These are phyloP conservation scores for Fagopyrum homotropicum DNA, from an alignment of 148 eudicot species.

Conservation along the genomic window DNA sequence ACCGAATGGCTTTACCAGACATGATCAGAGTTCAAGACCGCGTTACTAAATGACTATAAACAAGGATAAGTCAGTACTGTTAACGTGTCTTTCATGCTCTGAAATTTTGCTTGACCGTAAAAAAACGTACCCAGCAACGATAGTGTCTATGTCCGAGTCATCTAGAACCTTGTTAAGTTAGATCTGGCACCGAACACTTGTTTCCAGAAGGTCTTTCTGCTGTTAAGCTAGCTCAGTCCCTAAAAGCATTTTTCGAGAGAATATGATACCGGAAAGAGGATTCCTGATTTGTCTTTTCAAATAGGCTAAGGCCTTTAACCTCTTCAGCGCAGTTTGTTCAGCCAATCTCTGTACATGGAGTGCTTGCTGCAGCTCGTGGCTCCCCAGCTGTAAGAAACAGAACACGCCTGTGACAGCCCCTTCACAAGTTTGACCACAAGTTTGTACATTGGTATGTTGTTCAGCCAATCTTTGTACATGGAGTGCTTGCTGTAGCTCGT, in stretches of 20 bases:
- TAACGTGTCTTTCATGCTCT: too few relatives aligned
- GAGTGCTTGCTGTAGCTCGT: too few relatives aligned
- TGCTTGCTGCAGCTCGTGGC: conserved; percentile 86
- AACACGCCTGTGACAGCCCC: conserved; percentile 68
- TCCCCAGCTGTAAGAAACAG: conserved; percentile 91
- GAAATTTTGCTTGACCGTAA: neutral
- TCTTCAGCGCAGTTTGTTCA: conserved; percentile 71
- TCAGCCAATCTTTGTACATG: too few relatives aligned
- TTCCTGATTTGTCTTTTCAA: conserved; percentile 64
- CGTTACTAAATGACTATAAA: too few relatives aligned
- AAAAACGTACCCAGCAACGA: conserved; percentile 73
- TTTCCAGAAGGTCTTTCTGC: conserved; percentile 47
- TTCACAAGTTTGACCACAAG: too few relatives aligned
- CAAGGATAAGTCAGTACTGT: too few relatives aligned
- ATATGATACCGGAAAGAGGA: conserved; percentile 79
- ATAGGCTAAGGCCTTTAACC: conserved; percentile 59
- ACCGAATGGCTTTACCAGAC: neutral
- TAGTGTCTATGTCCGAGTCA: conserved; percentile 77
- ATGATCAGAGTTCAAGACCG: neutral
- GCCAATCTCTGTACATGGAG: conserved; percentile 75
- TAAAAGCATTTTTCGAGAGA: conserved; percentile 61
- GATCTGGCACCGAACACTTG: conserved; percentile 66
- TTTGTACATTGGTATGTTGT: too few relatives aligned
- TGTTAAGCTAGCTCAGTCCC: conserved; percentile 56
- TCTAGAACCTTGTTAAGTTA: conserved; percentile 81